A percentile compares a stretch with the other conserved stretches of the same genome.
Evolutionary conservation across 2,329 filamentous ascomycete species (phyloP).

Genomic region (Alternaria novae-zelandiae): DNA sequence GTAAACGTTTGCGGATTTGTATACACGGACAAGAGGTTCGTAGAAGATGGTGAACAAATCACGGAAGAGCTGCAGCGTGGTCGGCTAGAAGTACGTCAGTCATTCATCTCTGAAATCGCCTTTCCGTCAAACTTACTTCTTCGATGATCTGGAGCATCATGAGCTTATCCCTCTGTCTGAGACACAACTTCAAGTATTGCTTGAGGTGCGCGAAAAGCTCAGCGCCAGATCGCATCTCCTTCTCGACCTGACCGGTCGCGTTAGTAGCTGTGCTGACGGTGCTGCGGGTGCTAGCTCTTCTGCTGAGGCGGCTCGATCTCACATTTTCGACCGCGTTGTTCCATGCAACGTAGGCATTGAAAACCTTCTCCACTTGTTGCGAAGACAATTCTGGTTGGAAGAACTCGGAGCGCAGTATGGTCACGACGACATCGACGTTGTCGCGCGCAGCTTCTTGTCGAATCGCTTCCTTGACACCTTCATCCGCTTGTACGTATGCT

Average conservation of each 20-base stretch:
- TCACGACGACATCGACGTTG: constrained; percentile 83
- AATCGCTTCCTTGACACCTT: constrained; percentile 75
- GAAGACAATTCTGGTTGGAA: constrained; percentile 73
- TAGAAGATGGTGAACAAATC: constrained; percentile 99
- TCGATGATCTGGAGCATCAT: constrained; percentile 98
- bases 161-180: constrained; percentile 88
- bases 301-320: constrained; percentile 38
- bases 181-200: constrained; percentile 90
- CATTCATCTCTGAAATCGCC: neutral
- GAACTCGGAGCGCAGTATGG: constrained; percentile 79
- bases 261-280: constrained; percentile 35
- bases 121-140: constrained; percentile 59
- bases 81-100: constrained; percentile 60
- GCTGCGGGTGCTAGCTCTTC: constrained; percentile 44
- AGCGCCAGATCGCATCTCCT: constrained; percentile 86
- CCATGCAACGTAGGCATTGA: constrained; percentile 96
- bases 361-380: constrained; percentile 81
- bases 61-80: constrained; percentile 93
- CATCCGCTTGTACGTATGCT: constrained; percentile 76
- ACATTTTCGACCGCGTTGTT: constrained; percentile 89
- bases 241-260: constrained; percentile 64
- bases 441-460: constrained; percentile 75
- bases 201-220: constrained; percentile 94
- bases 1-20: constrained; percentile 98
- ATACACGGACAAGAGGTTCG: constrained; percentile 93